Percentiles rank a stretch among this genome's conserved stretches.
Conservation (phyloP, 2,329 filamentous ascomycete species). For the Monilinia fructicola region DNA sequence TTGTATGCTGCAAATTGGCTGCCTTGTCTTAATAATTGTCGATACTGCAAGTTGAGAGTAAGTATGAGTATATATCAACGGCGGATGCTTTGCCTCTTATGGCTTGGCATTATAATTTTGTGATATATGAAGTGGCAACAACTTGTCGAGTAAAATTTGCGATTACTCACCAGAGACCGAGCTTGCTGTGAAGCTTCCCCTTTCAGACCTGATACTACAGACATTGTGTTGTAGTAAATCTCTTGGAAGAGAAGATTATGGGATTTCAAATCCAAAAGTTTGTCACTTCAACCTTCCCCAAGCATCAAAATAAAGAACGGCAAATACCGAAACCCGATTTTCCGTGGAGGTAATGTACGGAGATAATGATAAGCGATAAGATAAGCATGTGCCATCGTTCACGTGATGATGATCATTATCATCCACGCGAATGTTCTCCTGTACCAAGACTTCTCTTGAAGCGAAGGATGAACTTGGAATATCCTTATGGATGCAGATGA, state of each 20-base stretch:
- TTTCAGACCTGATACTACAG: slow-evolving; percentile 33
- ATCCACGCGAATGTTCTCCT: background rate
- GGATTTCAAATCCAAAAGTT: slow-evolving; percentile 13
- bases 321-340: slow-evolving; percentile 4
- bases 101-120: background rate
- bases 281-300: slow-evolving; percentile 19
- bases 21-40: slow-evolving; percentile 83
- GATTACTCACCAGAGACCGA: slow-evolving; percentile 38
- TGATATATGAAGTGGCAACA: slow-evolving; percentile 18
- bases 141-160: background rate
- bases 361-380: slow-evolving; percentile 7
- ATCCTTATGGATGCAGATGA: background rate
- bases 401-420: background rate
- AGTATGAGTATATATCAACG: slow-evolving; percentile 1
- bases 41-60: slow-evolving; percentile 64
- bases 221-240: slow-evolving; percentile 33
- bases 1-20: slow-evolving; percentile 92
- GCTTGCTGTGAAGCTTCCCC: slow-evolving; percentile 38
- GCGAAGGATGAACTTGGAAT: background rate
- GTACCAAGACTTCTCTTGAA: background rate
- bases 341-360: background rate
- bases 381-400: background rate
- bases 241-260: slow-evolving; percentile 1
- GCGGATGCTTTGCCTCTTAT: background rate
- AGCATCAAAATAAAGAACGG: slow-evolving; percentile 12